Percentiles rank a stretch among this genome's conserved stretches.
These are phyloP conservation scores for Aphanomyces euteiches DNA, from an alignment of 352 stramenopile genomes.

Conservation along the genomic window DNA sequence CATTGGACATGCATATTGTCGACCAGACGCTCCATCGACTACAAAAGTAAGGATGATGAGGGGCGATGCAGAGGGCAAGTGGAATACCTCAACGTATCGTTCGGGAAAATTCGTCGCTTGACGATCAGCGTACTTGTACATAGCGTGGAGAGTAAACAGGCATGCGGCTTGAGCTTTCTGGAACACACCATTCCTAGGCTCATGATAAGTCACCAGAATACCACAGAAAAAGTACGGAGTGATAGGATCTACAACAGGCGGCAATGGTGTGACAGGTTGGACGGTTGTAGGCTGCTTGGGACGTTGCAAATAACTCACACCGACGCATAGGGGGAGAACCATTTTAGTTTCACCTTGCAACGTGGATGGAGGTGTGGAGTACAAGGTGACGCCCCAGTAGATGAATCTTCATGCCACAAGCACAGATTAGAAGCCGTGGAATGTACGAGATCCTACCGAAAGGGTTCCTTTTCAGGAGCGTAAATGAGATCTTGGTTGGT, in stretches of 20 bases:
- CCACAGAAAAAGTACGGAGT: not conserved
- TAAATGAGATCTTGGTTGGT: constrained; percentile 20
- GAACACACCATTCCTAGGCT: constrained; percentile 1
- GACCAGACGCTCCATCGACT: constrained; percentile 24
- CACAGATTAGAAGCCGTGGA: not conserved
- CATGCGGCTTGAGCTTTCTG: constrained; percentile 15
- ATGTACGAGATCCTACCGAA: constrained; percentile 11
- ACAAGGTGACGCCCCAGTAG: constrained; percentile 14
- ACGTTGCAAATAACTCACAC: constrained; percentile 3
- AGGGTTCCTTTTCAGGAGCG: constrained; percentile 11
- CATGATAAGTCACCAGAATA: not conserved
- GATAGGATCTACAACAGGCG: not conserved
- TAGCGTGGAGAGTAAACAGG: constrained; percentile 12
- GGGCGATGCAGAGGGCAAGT: not conserved
- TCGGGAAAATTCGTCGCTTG: constrained; percentile 13
- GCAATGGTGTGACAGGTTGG: not conserved
- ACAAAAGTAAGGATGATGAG: not conserved
- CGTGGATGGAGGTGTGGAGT: constrained; percentile 4
- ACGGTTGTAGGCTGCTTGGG: not conserved
- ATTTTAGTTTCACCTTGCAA: not conserved
- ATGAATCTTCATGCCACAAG: constrained; percentile 12
- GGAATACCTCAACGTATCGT: constrained; percentile 21
- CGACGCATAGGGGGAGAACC: constrained; percentile 24
- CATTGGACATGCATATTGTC: constrained; percentile 27
- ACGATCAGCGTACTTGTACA: constrained; percentile 25